Base-by-base conservation (phyloP, 2,329 filamentous ascomycete species). In the Dendryphion nanum region DNA sequence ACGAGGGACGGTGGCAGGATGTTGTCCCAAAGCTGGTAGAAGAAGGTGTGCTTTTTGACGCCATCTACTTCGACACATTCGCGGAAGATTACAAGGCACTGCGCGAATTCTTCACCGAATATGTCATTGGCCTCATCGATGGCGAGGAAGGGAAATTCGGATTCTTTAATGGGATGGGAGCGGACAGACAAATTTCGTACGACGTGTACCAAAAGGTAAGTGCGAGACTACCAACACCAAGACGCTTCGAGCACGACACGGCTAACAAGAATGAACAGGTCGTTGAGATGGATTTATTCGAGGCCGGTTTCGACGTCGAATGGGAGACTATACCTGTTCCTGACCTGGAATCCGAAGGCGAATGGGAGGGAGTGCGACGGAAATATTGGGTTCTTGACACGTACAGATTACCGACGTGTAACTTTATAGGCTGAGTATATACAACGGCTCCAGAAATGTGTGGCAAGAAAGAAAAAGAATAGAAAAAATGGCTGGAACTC, bases 21-120 rank as follows among this genome's bases (percentile, higher is more conserved):
- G 56, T 75, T 6, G 57, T 75, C 2, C 70, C 71, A 1, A 60
- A 59, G 23, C 61, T 75, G 1, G 57, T 72, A 3, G 66, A 68
- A 41, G 57, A 71, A 40, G 69, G 66, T 26, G 59, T 58, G 15
- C 42, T 63, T 6, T 71, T 75, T 37, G 71, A 76, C 43, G 72
- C 65, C 8, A 73, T 98, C 51, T 98, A 97, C 72, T 97, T 96
- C 59, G 93, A 98, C 61, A 98, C 93, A 0, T 97, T 97, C 64
- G 93, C 89, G 5, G 93, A 98, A 69, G 87, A 93, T 47, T 98
- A 97, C 67, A 74, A 75, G 2, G 86, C 91, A 62, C 79, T 97
- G 18, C 84, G 85, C 32, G 75, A 82, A 42, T 96, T 97, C 71
- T 95, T 97, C 63, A 84, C 79, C 2, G 93, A 97, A 63, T 82